A percentile compares a stretch with the other conserved stretches of the same genome.
Evolutionary conservation across 108 stramenopile genomes (phyloP).

Genomic region (Schizochytrium sp.): DNA sequence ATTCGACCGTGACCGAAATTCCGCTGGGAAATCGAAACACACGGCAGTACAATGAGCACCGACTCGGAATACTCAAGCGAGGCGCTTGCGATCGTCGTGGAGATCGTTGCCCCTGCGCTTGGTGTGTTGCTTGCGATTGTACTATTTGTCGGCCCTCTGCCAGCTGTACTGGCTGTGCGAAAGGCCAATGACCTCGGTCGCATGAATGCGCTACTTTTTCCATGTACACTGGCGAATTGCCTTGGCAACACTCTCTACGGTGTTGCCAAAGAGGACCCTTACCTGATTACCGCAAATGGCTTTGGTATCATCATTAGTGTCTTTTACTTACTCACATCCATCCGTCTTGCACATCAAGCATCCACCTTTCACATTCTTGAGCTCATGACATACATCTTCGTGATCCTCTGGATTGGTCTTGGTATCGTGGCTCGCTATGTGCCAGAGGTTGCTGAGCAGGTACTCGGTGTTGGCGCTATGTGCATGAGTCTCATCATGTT

Average conservation of each 20-base stretch:
- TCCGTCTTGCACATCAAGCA: background rate
- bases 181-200: constrained; percentile 55
- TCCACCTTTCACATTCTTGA: constrained; percentile 39
- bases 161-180: constrained; percentile 22
- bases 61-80: constrained; percentile 40
- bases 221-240: constrained; percentile 33
- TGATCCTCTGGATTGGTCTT: background rate
- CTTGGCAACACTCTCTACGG: constrained; percentile 53
- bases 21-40: background rate
- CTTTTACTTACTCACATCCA: constrained; percentile 40
- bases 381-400: constrained; percentile 4
- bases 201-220: constrained; percentile 37
- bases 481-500: constrained; percentile 50
- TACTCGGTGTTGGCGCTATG: constrained; percentile 37
- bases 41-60: background rate
- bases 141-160: constrained; percentile 23
- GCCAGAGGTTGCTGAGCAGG: background rate
- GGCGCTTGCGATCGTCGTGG: constrained; percentile 48
- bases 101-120: constrained; percentile 49
- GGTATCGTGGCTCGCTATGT: background rate
- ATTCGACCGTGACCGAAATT: too few species aligned
- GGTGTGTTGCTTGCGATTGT: constrained; percentile 51
- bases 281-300: constrained; percentile 10
- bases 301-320: constrained; percentile 32
- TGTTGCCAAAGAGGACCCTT: constrained; percentile 48